Evolutionary conservation across 2,329 filamentous ascomycete genomes (phyloP).

Genomic region (Eutypella sp.): DNA sequence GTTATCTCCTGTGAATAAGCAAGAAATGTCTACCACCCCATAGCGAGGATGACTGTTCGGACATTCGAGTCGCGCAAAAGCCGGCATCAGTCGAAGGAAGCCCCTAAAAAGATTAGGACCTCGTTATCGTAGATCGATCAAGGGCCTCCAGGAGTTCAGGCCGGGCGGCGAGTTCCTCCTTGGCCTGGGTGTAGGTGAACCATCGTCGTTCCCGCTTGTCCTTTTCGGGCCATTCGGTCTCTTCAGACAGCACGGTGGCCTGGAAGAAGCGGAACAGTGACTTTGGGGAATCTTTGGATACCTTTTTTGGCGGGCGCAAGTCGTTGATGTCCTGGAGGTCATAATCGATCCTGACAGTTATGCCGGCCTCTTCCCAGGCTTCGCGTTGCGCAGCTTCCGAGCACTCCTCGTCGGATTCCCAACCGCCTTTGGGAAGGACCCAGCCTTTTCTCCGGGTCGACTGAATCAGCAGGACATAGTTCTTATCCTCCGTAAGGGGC

Average conservation of each 20-base stretch:
- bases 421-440: slow-evolving; percentile 96
- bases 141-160: slow-evolving; percentile 88
- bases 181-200: slow-evolving; percentile 83
- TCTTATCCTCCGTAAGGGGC: slow-evolving; percentile 79
- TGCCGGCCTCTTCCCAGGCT: slow-evolving; percentile 97
- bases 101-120: slow-evolving; percentile 25
- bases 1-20: slow-evolving; percentile 4
- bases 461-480: slow-evolving; percentile 87
- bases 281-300: slow-evolving; percentile 56
- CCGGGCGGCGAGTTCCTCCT: slow-evolving; percentile 66
- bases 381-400: slow-evolving; percentile 81
- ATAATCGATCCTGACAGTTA: slow-evolving; percentile 75
- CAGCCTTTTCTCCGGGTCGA: slow-evolving; percentile 86
- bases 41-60: not conserved
- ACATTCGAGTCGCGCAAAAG: not conserved
- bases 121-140: slow-evolving; percentile 69
- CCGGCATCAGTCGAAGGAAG: too few species aligned
- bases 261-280: slow-evolving; percentile 79
- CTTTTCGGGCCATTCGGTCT: slow-evolving; percentile 86
- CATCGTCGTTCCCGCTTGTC: slow-evolving; percentile 87
- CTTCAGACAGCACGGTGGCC: slow-evolving; percentile 80
- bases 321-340: slow-evolving; percentile 86
- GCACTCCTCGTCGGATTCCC: slow-evolving; percentile 91
- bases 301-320: slow-evolving; percentile 71
- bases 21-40: slow-evolving; percentile 1